Conservation (phyloP, 371 early-diverging fungal species). For the Saksenaea oblongispora region DNA sequence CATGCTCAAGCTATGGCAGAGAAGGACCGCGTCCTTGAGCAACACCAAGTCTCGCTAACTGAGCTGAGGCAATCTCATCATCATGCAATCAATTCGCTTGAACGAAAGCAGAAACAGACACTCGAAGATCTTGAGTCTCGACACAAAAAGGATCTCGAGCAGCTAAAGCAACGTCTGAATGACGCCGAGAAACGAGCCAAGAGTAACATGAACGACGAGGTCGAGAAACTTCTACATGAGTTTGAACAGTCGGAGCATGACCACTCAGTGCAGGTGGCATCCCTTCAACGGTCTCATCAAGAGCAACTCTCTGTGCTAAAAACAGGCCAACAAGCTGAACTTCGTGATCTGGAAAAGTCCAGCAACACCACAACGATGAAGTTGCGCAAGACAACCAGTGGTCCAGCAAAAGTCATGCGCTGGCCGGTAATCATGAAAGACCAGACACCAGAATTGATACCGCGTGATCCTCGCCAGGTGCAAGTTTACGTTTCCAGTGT, state of each 20-base stretch:
- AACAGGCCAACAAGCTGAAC: constrained; percentile 30
- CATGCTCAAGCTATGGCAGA: constrained; percentile 48
- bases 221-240: constrained; percentile 45
- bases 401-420: constrained; percentile 14
- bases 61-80: constrained; percentile 35
- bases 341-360: constrained; percentile 25
- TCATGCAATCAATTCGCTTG: constrained; percentile 28
- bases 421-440: constrained; percentile 18
- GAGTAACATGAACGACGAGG: constrained; percentile 41
- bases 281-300: constrained; percentile 35
- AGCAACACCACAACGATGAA: constrained; percentile 13
- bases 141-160: constrained; percentile 26
- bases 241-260: constrained; percentile 54
- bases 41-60: constrained; percentile 37
- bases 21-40: constrained; percentile 35
- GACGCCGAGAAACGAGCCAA: constrained; percentile 37
- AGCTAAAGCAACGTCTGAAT: constrained; percentile 32
- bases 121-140: constrained; percentile 25
- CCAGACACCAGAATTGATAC: constrained; percentile 16
- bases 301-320: constrained; percentile 38
- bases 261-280: constrained; percentile 39
- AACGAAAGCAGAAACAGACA: constrained; percentile 33
- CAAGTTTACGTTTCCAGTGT: constrained; percentile 42
- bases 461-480: constrained; percentile 26
- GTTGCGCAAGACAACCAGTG: constrained; percentile 25